Evolutionary conservation across 2,329 filamentous ascomycete genomes (phyloP), one percentile per base, ranked within the genome.

Genomic region (Fusarium solani-melongenae): DNA sequence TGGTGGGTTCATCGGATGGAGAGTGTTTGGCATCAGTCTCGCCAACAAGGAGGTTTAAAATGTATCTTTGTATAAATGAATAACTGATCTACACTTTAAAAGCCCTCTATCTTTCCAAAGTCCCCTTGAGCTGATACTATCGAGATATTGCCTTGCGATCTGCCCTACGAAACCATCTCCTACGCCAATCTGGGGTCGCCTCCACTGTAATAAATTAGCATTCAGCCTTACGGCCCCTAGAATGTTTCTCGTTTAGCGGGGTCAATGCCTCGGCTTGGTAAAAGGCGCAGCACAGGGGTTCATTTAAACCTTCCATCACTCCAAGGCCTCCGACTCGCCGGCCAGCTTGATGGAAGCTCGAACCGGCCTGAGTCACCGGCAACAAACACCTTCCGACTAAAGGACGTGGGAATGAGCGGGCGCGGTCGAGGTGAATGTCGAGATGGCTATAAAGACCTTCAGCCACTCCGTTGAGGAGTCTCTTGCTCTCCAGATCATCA

Each of bases 281-380:
- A 29, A 51, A 58, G 56, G 56, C 36, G 36, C 56, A 44, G 36
- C 56, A 59, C 36, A 59, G 11, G 22, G 33, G n/a, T 12, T 38
- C 33, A 57, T 31, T 27, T 58, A n/a, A 38, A 27, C 55, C 55
- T 57, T n/a, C 14, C 20, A 24, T 36, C 31, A 9, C 8, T 29
- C 24, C 44, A 53, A 36, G 29, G 22, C 58, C 58, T 46, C 29
- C 46, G 70, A 74, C 64, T 72, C 72, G 71, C 29, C 72, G 70
- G 70, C 46, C 46, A 66, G 34, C 51, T 33, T 27, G 41, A 44
- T 20, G 33, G 55, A 36, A 58, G 31, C 20, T 24, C 31, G 7
- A 22, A 51, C 58, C 72, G 72, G 70, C 70, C 70, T 74, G 72
- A 74, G 66, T 73, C 71, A 73, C 59, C 46, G 46, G 33, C 60